Evolutionary conservation across 106 monocot genomes (phyloP), one percentile per base, ranked within the genome.

Genomic region (Acorus gramineus): DNA sequence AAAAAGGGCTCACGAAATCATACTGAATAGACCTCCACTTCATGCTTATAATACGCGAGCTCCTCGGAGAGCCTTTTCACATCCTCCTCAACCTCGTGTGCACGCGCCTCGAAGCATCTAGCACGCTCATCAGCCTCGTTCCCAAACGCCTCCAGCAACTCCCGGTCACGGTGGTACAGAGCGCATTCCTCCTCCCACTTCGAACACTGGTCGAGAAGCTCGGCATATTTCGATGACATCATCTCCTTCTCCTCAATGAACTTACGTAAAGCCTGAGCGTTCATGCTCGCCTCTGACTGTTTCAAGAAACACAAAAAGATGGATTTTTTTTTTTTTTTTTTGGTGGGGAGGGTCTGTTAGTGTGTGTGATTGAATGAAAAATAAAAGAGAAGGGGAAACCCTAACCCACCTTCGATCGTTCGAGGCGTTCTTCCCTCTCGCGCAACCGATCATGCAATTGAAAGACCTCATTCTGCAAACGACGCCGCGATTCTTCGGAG

Each of bases 241-340:
- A 51, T 28, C 75, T 81, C 86, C 68, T 84, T 95, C 66, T 90
- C 94, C 76, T 90, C 79, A 11, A 86, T 50, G 76, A 81, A 89
- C 69, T 64, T 67, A 65, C 74, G 79, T 72, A 89, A n/a, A 7
- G 77, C 89, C 55, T 65, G 73, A 4, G 89, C 93, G 55, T 77
- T 93, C 93, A 89, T 89, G 62, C 55, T 82, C 48, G 89, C 81
- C 71, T 94, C 93, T n/a, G 89, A 81, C 93, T 94, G 49, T 10
- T 28, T 28, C 28, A 28, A 28, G 28, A 28, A 28, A 28, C 28
- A 28, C 28, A 28, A 28, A 28, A 28, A 28, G 28, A 28, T 28
- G 28, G 28, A 28, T 28, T 28, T 28, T 28, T 28, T 28, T 28
- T 28, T 28, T 28, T 28, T 28, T 28, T 28, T 28, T 28, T 28